Evolutionary conservation across 1,139 yeast species (phyloP), one percentile per base, ranked within the genome.

Genomic region (Diutina mesorugosa): DNA sequence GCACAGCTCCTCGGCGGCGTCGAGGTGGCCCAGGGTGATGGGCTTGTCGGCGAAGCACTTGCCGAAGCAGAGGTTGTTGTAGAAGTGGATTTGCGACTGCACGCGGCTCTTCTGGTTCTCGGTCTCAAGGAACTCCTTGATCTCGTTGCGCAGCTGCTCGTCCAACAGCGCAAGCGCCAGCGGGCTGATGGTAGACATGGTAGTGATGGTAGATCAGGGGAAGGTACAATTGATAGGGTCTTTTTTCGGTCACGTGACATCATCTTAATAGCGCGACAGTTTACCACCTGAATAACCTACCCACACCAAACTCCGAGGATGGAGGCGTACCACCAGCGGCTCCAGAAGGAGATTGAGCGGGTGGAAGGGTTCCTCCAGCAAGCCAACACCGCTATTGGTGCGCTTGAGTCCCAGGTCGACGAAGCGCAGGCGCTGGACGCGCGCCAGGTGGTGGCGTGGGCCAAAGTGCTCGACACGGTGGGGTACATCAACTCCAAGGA

Each of bases 41-140:
- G 79, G 73, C 56, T 64, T 67, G 60, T 71, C 67, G 55, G 79
- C 73, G 59, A 90, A 79, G 69, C 98, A 91, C 72, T 88, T 87
- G 69, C 86, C 87, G 77, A 90, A 91, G 69, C 98, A 91, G 78
- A 86, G 78, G 67, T 90, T 91, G 48, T 97, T 90, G 76, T 89
- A 90, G 66, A 79, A 82, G 68, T 90, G 95, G 60, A 90, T 86
- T 46, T 95, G 81, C 77, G 83, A 78, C 72, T 90, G 97, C 35
- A 91, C 90, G 72, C 90, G 89, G 58, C 95, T 85, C 72, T 88
- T 89, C 61, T 95, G 82, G 67, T 87, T 86, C 72, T 91, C 97
- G 12, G 85, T 73, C 66, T 90, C 95, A 56, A 90, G 75, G 73
- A 89, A 90, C 60, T 79, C 77, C 67, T 84, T 76, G 57, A 90